phyloP scores from a whole-genome alignment of 106 monocot genomes.

The Platanthera zijinensis region DNA sequence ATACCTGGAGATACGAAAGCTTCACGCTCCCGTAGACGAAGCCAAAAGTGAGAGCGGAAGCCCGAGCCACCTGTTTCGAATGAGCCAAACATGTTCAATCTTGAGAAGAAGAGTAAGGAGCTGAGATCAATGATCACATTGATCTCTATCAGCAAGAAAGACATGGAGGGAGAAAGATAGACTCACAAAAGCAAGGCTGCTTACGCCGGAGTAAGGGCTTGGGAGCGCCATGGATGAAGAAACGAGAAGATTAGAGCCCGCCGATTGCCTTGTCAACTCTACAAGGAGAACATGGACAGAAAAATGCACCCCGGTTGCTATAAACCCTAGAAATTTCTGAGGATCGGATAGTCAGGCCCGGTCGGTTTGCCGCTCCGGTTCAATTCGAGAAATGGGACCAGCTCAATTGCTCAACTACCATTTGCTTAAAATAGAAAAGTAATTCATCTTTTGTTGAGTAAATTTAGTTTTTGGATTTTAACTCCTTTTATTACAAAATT shows the following conservation, averaged over 20 bases:
- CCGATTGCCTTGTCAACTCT: neutral
- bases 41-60: conserved; percentile 39
- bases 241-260: neutral
- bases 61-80: conserved; percentile 51
- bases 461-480: too few relatives aligned
- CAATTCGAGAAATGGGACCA: neutral
- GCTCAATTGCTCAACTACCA: too few relatives aligned
- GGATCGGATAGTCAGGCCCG: neutral
- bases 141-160: neutral
- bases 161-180: neutral
- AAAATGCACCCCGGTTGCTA: neutral
- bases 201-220: conserved; percentile 50
- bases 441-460: too few relatives aligned
- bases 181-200: conserved; percentile 49
- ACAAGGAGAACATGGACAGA: neutral
- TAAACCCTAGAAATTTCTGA: neutral
- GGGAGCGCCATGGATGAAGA: conserved; percentile 37
- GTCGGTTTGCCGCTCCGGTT: neutral
- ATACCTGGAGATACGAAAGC: conserved; percentile 54
- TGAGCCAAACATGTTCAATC: neutral
- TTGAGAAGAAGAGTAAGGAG: neutral
- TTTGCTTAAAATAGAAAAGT: too few relatives aligned
- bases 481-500: too few relatives aligned
- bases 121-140: neutral
- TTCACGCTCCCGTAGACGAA: conserved; percentile 50